Evolutionary conservation across 176 grass and related monocot species (phyloP), one percentile per base, ranked within the genome.

Genomic region (Leersia perrieri): DNA sequence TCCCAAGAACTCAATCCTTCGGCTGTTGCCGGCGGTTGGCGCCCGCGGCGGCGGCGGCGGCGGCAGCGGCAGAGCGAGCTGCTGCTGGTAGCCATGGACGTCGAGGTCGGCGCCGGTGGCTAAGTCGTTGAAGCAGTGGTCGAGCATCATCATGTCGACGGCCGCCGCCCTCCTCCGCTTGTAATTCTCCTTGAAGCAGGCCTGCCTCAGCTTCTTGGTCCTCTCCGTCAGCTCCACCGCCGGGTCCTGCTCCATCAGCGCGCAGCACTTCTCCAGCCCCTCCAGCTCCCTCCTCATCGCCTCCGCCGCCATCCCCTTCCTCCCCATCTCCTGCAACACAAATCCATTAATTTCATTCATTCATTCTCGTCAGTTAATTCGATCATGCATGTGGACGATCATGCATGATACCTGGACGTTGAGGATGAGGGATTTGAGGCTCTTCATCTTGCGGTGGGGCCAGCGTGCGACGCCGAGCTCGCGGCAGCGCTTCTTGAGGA

Each of bases 371-470:
- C n/a, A n/a, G n/a, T n/a, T n/a, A n/a, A n/a, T n/a, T n/a, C n/a
- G n/a, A n/a, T n/a, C n/a, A n/a, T n/a, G n/a, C n/a, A n/a, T n/a
- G n/a, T n/a, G n/a, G n/a, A n/a, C n/a, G n/a, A n/a, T n/a, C n/a
- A n/a, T n/a, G n/a, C n/a, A n/a, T n/a, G n/a, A n/a, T 23, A 83
- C 96, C 96, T 98, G 88, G 75, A 91, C 87, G 78, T 95, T 95
- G 55, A 63, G 30, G 66, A 95, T 91, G 73, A 99, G 92, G 30
- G 88, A 84, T 63, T 44, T 91, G 67, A 99, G 83, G 88, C 96
- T 99, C 74, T 93, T 99, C 86, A 99, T 93, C 82, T 99, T 99
- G 25, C 96, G 79, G 75, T 99, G 92, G 2, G 92, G 96, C 96
- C 96, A 95, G 49, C 96, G 80, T 2, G 41, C 67, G 44, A 99